These are phyloP conservation scores for Kuraishia floccosa DNA, from an alignment of 805 yeast species.

Conservation along the genomic window DNA sequence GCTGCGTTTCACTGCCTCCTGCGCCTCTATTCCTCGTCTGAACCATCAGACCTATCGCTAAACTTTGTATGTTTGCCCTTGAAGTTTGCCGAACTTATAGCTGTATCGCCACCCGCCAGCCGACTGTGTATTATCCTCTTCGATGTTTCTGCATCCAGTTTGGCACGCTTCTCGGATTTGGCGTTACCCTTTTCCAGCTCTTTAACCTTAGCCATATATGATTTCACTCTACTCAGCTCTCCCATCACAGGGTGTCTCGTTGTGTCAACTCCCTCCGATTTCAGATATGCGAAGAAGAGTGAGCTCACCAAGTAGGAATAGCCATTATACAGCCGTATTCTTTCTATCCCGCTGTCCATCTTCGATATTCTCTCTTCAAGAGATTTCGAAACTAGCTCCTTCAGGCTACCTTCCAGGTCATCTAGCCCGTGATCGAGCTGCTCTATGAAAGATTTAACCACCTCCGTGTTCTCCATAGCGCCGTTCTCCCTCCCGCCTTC, in stretches of 20 bases:
- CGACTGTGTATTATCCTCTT: slow-evolving; percentile 27
- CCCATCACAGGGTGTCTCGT: slow-evolving; percentile 51
- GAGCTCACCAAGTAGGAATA: slow-evolving; percentile 45
- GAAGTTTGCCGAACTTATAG: slow-evolving; percentile 40
- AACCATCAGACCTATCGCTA: too few relatives aligned
- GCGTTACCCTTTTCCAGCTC: slow-evolving; percentile 16
- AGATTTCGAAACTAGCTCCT: slow-evolving; percentile 1
- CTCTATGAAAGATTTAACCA: background rate
- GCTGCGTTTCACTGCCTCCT: slow-evolving; percentile 4
- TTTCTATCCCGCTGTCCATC: slow-evolving; percentile 10
- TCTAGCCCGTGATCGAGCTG: slow-evolving; percentile 1
- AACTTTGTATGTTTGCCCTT: slow-evolving; percentile 45
- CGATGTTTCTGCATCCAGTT: slow-evolving; percentile 24
- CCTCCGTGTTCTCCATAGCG: slow-evolving; percentile 2
- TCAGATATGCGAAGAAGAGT: slow-evolving; percentile 45
- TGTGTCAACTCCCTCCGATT: slow-evolving; percentile 46
- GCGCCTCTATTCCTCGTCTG: too few relatives aligned
- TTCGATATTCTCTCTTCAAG: slow-evolving; percentile 1
- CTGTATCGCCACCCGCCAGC: slow-evolving; percentile 22
- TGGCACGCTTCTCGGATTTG: slow-evolving; percentile 8
- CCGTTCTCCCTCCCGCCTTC: too few relatives aligned
- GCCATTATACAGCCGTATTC: slow-evolving; percentile 19
- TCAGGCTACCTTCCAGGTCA: slow-evolving; percentile 1
- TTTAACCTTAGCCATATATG: slow-evolving; percentile 52
- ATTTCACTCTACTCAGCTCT: slow-evolving; percentile 55